A percentile compares a stretch with the other conserved stretches of the same genome.
Conservation (phyloP, 169 alveolate species). For the Besnoitia besnoiti region DNA sequence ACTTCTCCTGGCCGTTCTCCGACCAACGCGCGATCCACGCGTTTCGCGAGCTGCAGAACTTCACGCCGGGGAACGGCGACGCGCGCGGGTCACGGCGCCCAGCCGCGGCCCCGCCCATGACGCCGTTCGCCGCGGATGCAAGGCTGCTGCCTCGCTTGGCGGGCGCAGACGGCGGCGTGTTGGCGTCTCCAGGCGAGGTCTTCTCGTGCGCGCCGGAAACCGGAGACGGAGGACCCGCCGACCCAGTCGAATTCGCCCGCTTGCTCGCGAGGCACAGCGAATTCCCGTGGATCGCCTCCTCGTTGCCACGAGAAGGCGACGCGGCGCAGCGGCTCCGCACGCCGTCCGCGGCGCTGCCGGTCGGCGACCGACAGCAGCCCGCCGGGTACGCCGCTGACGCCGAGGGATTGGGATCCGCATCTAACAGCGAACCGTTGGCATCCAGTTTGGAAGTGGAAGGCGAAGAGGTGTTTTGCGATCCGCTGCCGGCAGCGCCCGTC, state of each 20-base stretch:
- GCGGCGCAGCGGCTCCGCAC: neutral
- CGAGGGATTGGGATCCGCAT: neutral
- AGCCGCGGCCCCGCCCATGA: neutral
- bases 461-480: no score
- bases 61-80: constrained; percentile 44
- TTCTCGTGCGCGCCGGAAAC: neutral
- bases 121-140: neutral
- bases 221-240: neutral
- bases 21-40: constrained; percentile 63
- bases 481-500: no score
- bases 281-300: neutral
- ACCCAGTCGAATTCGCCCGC: neutral
- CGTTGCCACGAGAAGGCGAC: neutral
- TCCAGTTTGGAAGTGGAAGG: no score
- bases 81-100: neutral
- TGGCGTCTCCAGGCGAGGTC: neutral
- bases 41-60: constrained; percentile 49
- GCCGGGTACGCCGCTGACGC: neutral
- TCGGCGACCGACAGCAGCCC: neutral
- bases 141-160: neutral
- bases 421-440: no score
- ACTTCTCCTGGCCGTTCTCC: constrained; percentile 50
- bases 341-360: neutral
- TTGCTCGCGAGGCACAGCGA: neutral
- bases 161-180: neutral